Percentiles rank a stretch among this genome's conserved stretches.
Evolutionary conservation across 331 rosid species (phyloP).

Genomic region (Arachis monticola): DNA sequence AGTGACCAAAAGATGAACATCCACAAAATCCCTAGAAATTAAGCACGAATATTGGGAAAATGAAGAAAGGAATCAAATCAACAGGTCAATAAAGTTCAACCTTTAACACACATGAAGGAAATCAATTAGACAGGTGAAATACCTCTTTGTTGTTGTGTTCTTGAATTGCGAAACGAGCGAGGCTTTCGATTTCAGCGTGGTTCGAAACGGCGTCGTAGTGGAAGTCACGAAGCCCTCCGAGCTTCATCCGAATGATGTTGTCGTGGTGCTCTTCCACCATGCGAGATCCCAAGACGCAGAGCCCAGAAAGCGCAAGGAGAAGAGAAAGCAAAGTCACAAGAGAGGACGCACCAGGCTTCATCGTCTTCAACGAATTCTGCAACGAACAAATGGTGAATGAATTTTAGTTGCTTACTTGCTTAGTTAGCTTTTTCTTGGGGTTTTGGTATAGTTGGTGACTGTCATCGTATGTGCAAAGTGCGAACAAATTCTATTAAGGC

Average conservation of each 20-base stretch:
- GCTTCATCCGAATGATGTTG: conserved; percentile 21
- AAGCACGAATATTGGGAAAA: conserved; percentile 17
- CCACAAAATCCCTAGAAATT: neutral
- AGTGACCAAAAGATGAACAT: neutral
- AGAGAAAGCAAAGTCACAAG: neutral
- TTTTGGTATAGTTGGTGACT: too few relatives aligned
- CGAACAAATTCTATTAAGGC: too few relatives aligned
- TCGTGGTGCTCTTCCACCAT: neutral
- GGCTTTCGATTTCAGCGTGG: conserved; percentile 43
- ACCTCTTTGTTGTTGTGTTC: conserved; percentile 68
- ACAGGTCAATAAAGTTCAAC: neutral
- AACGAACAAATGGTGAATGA: neutral
- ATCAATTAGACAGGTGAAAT: neutral
- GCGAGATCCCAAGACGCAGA: conserved; percentile 30
- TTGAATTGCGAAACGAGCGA: conserved; percentile 64
- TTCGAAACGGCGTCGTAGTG: conserved; percentile 37
- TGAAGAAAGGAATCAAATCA: conserved; percentile 12
- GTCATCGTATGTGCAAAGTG: too few relatives aligned
- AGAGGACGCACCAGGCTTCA: conserved; percentile 26
- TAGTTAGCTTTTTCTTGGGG: too few relatives aligned
- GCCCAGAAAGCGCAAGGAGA: conserved; percentile 29
- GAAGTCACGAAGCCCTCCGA: conserved; percentile 38
- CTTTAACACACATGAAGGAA: neutral
- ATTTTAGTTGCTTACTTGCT: too few relatives aligned
- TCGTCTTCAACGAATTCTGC: conserved; percentile 29